Evolutionary conservation across 176 grass and related monocot species (phyloP).

Genomic region (Oryza glaberrima): DNA sequence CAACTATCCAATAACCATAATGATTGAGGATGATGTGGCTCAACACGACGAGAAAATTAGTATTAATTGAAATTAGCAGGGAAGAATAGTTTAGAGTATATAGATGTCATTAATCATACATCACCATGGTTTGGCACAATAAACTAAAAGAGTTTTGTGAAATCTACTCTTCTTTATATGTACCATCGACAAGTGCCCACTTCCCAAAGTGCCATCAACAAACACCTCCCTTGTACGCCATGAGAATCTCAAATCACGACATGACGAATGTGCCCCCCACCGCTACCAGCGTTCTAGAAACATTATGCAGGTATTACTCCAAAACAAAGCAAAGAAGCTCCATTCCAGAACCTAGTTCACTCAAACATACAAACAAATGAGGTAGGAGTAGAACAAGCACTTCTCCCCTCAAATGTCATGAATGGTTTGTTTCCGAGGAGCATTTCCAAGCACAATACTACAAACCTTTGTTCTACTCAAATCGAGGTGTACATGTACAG

Average conservation of each 20-base stretch:
- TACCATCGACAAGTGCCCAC: not conserved
- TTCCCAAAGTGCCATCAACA: no score
- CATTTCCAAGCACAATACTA: not conserved
- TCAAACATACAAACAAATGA: not conserved
- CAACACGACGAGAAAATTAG: no score
- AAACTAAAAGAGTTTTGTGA: not conserved
- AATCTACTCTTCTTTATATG: not conserved
- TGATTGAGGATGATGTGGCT: no score
- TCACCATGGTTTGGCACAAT: not conserved
- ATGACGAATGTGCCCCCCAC: no score
- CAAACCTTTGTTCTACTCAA: not conserved
- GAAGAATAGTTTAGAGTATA: not conserved
- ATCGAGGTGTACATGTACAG: not conserved
- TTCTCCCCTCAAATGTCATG: not conserved
- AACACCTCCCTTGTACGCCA: no score
- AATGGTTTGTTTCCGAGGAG: not conserved
- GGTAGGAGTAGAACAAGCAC: not conserved
- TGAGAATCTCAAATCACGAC: no score
- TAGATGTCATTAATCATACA: not conserved
- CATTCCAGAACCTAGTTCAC: not conserved
- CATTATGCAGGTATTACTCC: not conserved
- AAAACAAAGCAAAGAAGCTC: not conserved
- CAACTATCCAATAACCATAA: not conserved
- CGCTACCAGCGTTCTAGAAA: not conserved
- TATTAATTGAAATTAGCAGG: not conserved